Evolutionary conservation across 2,329 filamentous ascomycete species (phyloP).

Genomic region (Alternaria gaisen): DNA sequence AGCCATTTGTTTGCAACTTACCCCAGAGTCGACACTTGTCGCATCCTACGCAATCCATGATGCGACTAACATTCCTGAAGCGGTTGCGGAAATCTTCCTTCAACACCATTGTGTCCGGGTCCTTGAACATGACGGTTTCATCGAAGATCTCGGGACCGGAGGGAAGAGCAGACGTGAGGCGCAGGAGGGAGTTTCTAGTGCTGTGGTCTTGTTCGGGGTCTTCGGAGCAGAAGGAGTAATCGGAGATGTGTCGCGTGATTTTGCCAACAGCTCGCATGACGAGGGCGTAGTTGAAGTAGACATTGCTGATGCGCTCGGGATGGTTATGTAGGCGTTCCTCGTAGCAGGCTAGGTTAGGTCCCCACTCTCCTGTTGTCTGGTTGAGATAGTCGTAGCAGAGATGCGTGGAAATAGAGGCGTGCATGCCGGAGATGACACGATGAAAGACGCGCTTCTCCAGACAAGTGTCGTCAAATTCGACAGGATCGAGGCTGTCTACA

Average conservation of each 20-base stretch:
- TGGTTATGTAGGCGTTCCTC: conserved; percentile 81
- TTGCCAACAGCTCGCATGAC: conserved; percentile 91
- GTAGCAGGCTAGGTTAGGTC: conserved; percentile 90
- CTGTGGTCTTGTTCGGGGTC: conserved; percentile 79
- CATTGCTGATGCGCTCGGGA: conserved; percentile 92
- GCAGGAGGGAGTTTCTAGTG: conserved; percentile 84
- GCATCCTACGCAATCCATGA: conserved; percentile 99
- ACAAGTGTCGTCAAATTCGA: conserved; percentile 89
- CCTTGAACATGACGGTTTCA: conserved; percentile 92
- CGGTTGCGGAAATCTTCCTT: conserved; percentile 98
- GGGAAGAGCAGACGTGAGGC: conserved; percentile 75
- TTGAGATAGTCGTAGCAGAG: conserved; percentile 97
- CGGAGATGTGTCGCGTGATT: conserved; percentile 79
- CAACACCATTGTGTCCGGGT: conserved; percentile 73
- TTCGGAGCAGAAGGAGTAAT: conserved; percentile 92
- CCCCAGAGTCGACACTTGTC: conserved; percentile 99
- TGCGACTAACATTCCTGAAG: conserved; percentile 93
- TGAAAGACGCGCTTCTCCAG: conserved; percentile 99
- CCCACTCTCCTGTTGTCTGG: conserved; percentile 92
- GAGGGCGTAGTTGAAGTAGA: conserved; percentile 99
- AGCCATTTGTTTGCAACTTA: conserved; percentile 93
- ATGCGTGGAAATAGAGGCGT: conserved; percentile 95
- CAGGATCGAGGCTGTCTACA: conserved; percentile 67
- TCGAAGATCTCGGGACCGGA: conserved; percentile 83
- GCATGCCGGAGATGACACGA: conserved; percentile 94